Evolutionary conservation across 1,139 yeast species (phyloP).

Genomic region (Zygosaccharomyces sapae): DNA sequence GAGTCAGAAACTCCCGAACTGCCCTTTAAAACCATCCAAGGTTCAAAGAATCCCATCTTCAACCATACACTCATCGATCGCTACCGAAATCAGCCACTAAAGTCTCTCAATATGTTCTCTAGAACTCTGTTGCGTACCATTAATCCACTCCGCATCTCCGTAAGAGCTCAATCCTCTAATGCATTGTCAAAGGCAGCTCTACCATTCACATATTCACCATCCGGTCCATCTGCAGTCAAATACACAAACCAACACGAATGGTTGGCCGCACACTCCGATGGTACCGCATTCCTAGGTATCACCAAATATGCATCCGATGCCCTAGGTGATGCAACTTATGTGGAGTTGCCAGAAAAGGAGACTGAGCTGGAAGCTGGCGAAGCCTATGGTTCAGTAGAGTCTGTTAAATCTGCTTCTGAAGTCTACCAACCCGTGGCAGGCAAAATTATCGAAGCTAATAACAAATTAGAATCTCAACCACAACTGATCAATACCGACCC

Average conservation of each 20-base stretch:
- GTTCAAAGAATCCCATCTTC: too few relatives aligned
- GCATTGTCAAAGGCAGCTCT: conserved; percentile 31
- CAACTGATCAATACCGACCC: conserved; percentile 82
- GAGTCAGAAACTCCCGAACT: too few relatives aligned
- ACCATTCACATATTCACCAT: conserved; percentile 31
- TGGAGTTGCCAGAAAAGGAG: conserved; percentile 83
- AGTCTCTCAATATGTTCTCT: not conserved
- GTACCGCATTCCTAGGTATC: conserved; percentile 81
- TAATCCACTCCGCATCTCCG: conserved; percentile 15
- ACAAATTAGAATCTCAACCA: conserved; percentile 62
- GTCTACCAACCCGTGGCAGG: conserved; percentile 87
- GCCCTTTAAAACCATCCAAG: too few relatives aligned
- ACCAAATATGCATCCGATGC: conserved; percentile 96
- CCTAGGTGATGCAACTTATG: conserved; percentile 94
- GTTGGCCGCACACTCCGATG: conserved; percentile 82
- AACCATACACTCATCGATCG: too few relatives aligned
- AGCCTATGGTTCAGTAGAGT: conserved; percentile 86
- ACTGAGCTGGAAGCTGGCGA: conserved; percentile 68
- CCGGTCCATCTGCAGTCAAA: conserved; percentile 44
- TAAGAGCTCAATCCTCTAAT: conserved; percentile 26
- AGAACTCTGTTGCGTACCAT: conserved; percentile 8
- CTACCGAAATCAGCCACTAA: too few relatives aligned
- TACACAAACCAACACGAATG: conserved; percentile 94
- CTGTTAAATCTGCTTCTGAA: conserved; percentile 92
- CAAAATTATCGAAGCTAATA: conserved; percentile 69